Percentiles rank a stretch among this genome's conserved stretches.
phyloP scores from a whole-genome alignment of 2,329 filamentous ascomycete genomes.

The Sporothrix humicola region DNA sequence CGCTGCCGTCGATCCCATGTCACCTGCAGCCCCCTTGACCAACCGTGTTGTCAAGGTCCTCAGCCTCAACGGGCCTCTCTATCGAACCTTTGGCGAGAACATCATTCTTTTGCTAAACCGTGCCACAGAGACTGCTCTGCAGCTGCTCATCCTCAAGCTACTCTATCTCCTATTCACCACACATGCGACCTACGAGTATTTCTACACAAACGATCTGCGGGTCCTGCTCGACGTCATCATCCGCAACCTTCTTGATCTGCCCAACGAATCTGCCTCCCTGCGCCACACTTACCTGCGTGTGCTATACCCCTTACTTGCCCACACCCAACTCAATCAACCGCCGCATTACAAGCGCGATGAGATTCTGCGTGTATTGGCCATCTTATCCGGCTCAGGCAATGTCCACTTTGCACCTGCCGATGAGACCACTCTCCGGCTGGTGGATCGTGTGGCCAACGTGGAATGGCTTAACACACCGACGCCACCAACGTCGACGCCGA shows the following conservation, averaged over 20 bases:
- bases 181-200: slow-evolving; percentile 90
- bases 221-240: slow-evolving; percentile 96
- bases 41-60: slow-evolving; percentile 94
- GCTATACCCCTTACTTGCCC: slow-evolving; percentile 84
- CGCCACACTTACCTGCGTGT: slow-evolving; percentile 95
- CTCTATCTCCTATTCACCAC: slow-evolving; percentile 96
- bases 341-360: slow-evolving; percentile 93
- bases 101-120: slow-evolving; percentile 94
- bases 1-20: slow-evolving; percentile 50
- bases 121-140: slow-evolving; percentile 90
- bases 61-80: slow-evolving; percentile 77
- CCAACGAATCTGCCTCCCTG: slow-evolving; percentile 76
- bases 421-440: slow-evolving; percentile 77
- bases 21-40: slow-evolving; percentile 65
- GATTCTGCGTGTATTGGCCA: slow-evolving; percentile 73
- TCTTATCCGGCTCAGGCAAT: slow-evolving; percentile 70
- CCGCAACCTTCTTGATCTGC: slow-evolving; percentile 93
- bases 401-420: slow-evolving; percentile 81
- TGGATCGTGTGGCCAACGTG: slow-evolving; percentile 71
- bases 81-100: slow-evolving; percentile 96
- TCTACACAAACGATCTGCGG: slow-evolving; percentile 95
- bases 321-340: slow-evolving; percentile 86
- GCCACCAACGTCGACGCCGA: slow-evolving; percentile 38
- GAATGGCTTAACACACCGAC: slow-evolving; percentile 64
- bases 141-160: slow-evolving; percentile 94